A percentile compares a stretch with the other conserved stretches of the same genome.
These are phyloP conservation scores for Rosa chinensis DNA, from an alignment of 306 rosid species.

Conservation along the genomic window DNA sequence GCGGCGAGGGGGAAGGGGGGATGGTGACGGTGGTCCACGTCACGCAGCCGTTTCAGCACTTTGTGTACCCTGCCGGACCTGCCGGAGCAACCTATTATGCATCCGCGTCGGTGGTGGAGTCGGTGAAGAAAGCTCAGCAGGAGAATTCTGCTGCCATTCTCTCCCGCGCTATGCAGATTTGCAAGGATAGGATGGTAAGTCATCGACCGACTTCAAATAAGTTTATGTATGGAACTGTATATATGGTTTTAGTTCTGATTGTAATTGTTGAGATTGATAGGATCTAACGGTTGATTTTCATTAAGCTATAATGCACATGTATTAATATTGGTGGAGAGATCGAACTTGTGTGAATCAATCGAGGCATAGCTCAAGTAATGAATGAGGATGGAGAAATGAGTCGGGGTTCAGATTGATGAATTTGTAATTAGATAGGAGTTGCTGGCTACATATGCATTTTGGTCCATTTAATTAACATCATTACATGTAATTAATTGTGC, in stretches of 20 bases:
- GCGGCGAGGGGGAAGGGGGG: slow-evolving; percentile 21
- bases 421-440: too few relatives aligned
- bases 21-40: slow-evolving; percentile 48
- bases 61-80: slow-evolving; percentile 40
- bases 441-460: background rate
- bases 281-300: background rate
- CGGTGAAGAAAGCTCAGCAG: slow-evolving; percentile 64
- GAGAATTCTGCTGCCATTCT: slow-evolving; percentile 42
- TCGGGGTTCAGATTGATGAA: background rate
- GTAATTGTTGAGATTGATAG: background rate
- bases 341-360: too few relatives aligned
- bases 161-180: slow-evolving; percentile 52
- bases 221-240: background rate
- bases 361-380: too few relatives aligned
- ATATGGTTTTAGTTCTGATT: background rate
- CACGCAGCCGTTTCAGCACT: slow-evolving; percentile 35
- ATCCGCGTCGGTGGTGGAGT: slow-evolving; percentile 41
- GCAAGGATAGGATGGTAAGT: slow-evolving; percentile 51
- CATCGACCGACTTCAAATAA: background rate
- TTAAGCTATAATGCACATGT: background rate
- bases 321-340: background rate
- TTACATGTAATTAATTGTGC: background rate
- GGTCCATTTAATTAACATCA: background rate
- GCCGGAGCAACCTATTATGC: slow-evolving; percentile 46
- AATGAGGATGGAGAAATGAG: too few relatives aligned